A percentile compares a stretch with the other conserved stretches of the same genome.
phyloP scores from a whole-genome alignment of 2,329 filamentous ascomycete species.

The Exophiala phaeomuriformis region DNA sequence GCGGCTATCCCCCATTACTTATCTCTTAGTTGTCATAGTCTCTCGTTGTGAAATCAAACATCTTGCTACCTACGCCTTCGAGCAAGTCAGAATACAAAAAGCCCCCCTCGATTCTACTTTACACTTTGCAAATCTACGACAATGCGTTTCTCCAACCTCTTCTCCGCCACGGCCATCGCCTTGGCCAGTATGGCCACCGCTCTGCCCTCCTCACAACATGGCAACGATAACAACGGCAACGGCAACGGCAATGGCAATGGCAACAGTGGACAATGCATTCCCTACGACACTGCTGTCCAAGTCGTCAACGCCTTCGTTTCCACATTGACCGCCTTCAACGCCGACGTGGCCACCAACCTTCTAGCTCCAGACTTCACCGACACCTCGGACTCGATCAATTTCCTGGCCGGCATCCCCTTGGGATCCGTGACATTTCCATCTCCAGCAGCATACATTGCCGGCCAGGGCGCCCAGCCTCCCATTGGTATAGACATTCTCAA shows the following conservation, averaged over 20 bases:
- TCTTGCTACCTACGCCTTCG: not conserved
- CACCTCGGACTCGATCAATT: conserved; percentile 30
- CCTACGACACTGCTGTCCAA: conserved; percentile 14
- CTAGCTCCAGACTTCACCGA: conserved; percentile 31
- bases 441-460: conserved; percentile 30
- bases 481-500: conserved; percentile 29
- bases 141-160: conserved; percentile 19
- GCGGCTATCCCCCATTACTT: no score
- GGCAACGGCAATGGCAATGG: conserved; percentile 2
- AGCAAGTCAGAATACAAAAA: conserved; percentile 2
- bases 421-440: conserved; percentile 31
- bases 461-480: conserved; percentile 28
- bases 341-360: conserved; percentile 16
- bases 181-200: conserved; percentile 14
- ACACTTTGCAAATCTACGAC: not conserved
- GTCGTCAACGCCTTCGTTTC: conserved; percentile 19
- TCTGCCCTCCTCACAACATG: not conserved
- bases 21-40: no score
- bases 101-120: not conserved
- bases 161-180: conserved; percentile 11
- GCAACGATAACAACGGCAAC: no score
- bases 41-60: conserved; percentile 5
- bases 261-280: conserved; percentile 12
- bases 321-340: conserved; percentile 20
- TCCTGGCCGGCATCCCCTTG: conserved; percentile 25